Conservation (phyloP, 495 filamentous ascomycete genomes). For the Talaromyces nanjingensis region DNA sequence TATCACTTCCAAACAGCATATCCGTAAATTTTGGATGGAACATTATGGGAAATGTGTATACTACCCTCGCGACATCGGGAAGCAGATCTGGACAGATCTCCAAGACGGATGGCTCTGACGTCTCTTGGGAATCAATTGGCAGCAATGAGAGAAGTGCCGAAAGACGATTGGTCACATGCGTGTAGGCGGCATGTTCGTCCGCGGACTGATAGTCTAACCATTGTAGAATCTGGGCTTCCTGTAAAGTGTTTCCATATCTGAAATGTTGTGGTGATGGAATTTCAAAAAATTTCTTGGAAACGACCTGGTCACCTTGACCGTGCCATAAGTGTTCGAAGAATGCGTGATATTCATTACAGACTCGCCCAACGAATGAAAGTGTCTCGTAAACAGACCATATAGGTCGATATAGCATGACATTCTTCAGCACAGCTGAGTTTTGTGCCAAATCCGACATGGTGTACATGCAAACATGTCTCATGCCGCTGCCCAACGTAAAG, state of each 20-base stretch:
- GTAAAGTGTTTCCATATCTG: background rate
- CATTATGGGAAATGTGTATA: background rate
- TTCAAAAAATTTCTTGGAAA: background rate
- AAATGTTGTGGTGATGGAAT: background rate
- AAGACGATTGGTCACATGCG: background rate
- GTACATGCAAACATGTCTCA: background rate
- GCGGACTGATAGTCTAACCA: background rate
- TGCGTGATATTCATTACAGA: background rate
- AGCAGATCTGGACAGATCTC: background rate
- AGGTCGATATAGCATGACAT: background rate
- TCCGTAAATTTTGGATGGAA: background rate
- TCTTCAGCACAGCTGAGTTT: background rate
- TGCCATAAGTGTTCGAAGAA: background rate
- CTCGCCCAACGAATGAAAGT: background rate
- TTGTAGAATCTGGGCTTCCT: background rate
- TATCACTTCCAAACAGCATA: background rate
- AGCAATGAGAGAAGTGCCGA: slow-evolving; percentile 2
- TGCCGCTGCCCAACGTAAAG: background rate
- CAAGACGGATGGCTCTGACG: background rate
- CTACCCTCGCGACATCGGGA: background rate
- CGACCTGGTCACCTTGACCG: background rate
- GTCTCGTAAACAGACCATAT: background rate
- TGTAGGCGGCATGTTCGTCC: background rate
- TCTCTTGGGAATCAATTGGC: background rate
- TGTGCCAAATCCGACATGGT: background rate